Conservation (phyloP, 2,329 filamentous ascomycete species). For the Fusarium neocosmosporiellum region DNA sequence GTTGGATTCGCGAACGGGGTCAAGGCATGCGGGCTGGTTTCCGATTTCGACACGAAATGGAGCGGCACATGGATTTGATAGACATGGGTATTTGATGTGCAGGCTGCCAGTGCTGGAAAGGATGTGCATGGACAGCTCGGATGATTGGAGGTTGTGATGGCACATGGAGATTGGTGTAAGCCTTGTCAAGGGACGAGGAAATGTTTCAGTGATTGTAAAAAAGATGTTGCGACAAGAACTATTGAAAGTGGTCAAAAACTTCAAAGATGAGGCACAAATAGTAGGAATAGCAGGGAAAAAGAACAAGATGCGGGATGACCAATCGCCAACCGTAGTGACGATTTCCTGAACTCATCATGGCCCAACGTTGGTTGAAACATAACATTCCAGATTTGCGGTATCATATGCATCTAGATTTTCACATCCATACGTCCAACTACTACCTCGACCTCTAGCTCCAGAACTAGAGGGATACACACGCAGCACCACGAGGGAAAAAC, state of each 20-base stretch:
- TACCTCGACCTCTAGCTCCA: not conserved
- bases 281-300: not conserved
- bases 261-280: not conserved
- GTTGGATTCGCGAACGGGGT: not conserved
- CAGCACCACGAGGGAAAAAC: not conserved
- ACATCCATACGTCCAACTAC: not conserved
- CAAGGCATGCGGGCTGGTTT: not conserved
- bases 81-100: not conserved
- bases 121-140: conserved; percentile 1
- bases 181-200: not conserved
- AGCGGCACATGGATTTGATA: not conserved
- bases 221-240: not conserved
- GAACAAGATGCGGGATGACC: not conserved
- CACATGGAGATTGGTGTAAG: not conserved
- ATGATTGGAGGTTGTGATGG: not conserved
- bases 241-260: not conserved
- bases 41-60: not conserved
- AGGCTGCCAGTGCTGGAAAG: conserved; percentile 10
- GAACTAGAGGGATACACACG: conserved; percentile 8
- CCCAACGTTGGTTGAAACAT: not conserved
- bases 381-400: not conserved
- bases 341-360: conserved; percentile 12
- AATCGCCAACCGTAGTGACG: conserved; percentile 1
- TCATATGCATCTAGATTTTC: not conserved
- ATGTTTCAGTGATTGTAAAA: not conserved